Conservation (phyloP, 805 yeast species). For the Grigorovia yakushimaensis region DNA sequence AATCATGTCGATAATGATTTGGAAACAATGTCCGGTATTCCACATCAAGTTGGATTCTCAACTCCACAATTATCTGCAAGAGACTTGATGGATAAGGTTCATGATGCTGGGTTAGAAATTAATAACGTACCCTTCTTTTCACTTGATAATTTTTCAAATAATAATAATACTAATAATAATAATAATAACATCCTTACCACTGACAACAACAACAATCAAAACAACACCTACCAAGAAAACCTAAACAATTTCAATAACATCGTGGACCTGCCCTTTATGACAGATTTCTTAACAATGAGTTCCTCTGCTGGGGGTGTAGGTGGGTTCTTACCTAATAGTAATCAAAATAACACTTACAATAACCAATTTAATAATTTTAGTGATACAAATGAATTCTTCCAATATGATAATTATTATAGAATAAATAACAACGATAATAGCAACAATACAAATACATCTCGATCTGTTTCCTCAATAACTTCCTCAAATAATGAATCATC, state of each 20-base stretch:
- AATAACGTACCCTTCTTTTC: slow-evolving; percentile 21
- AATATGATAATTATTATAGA: slow-evolving; percentile 1
- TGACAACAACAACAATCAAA: not conserved
- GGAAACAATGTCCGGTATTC: slow-evolving; percentile 28
- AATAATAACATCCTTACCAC: not conserved
- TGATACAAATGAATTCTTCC: not conserved
- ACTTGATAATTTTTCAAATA: slow-evolving; percentile 9
- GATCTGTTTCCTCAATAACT: not conserved
- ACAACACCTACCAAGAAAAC: not conserved
- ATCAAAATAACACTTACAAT: not conserved
- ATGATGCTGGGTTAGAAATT: slow-evolving; percentile 21
- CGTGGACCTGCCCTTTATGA: slow-evolving; percentile 22
- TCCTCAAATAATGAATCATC: not conserved
- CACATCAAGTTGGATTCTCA: slow-evolving; percentile 68
- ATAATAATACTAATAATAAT: not conserved
- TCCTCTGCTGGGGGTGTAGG: slow-evolving; percentile 34
- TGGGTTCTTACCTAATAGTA: slow-evolving; percentile 20
- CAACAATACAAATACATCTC: not conserved
- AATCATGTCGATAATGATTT: slow-evolving; percentile 8
- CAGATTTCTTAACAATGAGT: slow-evolving; percentile 33
- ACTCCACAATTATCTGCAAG: slow-evolving; percentile 64
- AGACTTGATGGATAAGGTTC: slow-evolving; percentile 31
- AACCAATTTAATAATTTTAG: not conserved
- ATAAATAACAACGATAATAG: not conserved
- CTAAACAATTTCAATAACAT: not conserved